Percentiles rank a stretch among this genome's conserved stretches.
Evolutionary conservation across 2,329 filamentous ascomycete genomes (phyloP).

Genomic region (Lachnellula arida): DNA sequence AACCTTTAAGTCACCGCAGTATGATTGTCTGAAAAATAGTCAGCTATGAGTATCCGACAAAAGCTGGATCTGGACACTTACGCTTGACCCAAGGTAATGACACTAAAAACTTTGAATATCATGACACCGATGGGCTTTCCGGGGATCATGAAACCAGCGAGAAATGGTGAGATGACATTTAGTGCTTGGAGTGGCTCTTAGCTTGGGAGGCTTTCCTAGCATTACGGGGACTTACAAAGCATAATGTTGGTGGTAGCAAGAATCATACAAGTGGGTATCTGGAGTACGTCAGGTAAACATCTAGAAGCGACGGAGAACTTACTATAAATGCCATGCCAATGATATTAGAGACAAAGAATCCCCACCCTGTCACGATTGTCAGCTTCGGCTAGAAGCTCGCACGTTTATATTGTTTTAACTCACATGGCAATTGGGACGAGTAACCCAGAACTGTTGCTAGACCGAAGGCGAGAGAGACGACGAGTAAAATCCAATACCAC

Average conservation of each 20-base stretch:
- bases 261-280: conserved; percentile 62
- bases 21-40: conserved; percentile 52
- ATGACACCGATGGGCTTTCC: conserved; percentile 69
- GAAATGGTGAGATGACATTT: conserved; percentile 68
- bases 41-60: conserved; percentile 33
- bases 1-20: conserved; percentile 18
- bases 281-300: background rate
- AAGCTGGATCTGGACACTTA: conserved; percentile 34
- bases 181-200: conserved; percentile 44
- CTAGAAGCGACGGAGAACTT: background rate
- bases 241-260: conserved; percentile 61
- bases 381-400: background rate
- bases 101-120: conserved; percentile 73
- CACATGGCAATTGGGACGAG: conserved; percentile 47
- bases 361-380: conserved; percentile 25
- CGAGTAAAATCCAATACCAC: conserved; percentile 51
- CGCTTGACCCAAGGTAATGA: conserved; percentile 53
- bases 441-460: conserved; percentile 42
- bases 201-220: conserved; percentile 23
- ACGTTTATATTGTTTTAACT: background rate
- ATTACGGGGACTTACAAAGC: conserved; percentile 41
- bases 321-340: conserved; percentile 57
- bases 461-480: conserved; percentile 42
- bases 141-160: conserved; percentile 65
- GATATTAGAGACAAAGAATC: conserved; percentile 29